Conservation (phyloP, 1,284 basidiomycete species). For the Wolfiporia cocos region DNA sequence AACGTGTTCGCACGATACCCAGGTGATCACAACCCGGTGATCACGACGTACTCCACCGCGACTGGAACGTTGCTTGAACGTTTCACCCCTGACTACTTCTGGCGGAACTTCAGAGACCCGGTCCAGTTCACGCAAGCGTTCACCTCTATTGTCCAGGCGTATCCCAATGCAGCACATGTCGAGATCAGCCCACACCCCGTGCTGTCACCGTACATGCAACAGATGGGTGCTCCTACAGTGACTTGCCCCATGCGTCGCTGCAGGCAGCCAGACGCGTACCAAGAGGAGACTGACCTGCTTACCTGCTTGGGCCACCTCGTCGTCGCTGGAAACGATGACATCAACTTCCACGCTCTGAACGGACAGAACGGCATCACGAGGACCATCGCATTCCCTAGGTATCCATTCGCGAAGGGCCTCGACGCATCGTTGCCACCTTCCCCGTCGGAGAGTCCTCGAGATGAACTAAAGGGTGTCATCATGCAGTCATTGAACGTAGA, state of each 20-base stretch:
- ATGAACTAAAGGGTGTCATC: neutral
- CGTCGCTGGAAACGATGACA: neutral
- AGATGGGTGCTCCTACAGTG: neutral
- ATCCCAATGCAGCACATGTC: slow-evolving; percentile 21
- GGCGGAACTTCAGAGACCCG: slow-evolving; percentile 26
- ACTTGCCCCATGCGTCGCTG: neutral
- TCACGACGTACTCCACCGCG: slow-evolving; percentile 20
- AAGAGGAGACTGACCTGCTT: neutral
- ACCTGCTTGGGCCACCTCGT: neutral
- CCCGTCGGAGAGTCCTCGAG: neutral
- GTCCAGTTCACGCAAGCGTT: slow-evolving; percentile 26
- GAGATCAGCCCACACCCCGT: slow-evolving; percentile 32
- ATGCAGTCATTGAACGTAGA: neutral
- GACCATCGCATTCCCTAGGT: neutral
- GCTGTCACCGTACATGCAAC: slow-evolving; percentile 10
- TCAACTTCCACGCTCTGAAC: neutral
- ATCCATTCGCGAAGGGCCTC: neutral
- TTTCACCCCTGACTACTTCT: slow-evolving; percentile 27
- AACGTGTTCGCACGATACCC: slow-evolving; percentile 20
- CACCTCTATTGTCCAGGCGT: slow-evolving; percentile 10
- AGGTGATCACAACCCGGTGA: neutral
- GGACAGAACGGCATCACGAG: neutral
- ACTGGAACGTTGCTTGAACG: slow-evolving; percentile 16
- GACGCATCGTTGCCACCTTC: neutral
- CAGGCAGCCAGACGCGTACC: neutral